Evolutionary conservation across 495 filamentous ascomycete species (phyloP).

Genomic region (Gamarada debralockiae): DNA sequence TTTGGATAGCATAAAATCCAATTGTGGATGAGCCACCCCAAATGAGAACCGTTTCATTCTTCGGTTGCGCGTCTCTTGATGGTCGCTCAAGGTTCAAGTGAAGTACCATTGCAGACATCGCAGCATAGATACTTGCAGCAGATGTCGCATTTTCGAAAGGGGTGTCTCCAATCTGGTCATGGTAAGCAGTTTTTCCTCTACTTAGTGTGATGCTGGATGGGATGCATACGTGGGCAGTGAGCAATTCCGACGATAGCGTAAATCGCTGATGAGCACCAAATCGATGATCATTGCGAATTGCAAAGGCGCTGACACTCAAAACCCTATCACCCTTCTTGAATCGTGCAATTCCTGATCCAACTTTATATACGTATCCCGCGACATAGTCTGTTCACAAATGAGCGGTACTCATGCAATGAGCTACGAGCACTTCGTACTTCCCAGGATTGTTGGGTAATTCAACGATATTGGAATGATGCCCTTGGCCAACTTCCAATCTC

Average conservation of each 20-base stretch:
- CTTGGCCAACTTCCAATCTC: slow-evolving; percentile 18
- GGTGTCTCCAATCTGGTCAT: slow-evolving; percentile 10
- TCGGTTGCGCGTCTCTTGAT: background rate
- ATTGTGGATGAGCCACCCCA: slow-evolving; percentile 18
- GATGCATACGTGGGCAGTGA: slow-evolving; percentile 9
- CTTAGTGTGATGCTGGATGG: background rate
- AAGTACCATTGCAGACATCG: slow-evolving; percentile 16
- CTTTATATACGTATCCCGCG: slow-evolving; percentile 10
- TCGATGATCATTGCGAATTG: slow-evolving; percentile 11
- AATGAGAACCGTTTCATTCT: slow-evolving; percentile 14
- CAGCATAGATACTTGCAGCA: slow-evolving; percentile 7
- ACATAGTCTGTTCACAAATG: too few relatives aligned
- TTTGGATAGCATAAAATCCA: slow-evolving; percentile 13
- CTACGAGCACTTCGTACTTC: too few relatives aligned
- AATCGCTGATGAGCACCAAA: slow-evolving; percentile 18
- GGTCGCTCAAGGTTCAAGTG: slow-evolving; percentile 15
- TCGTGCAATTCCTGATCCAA: slow-evolving; percentile 12
- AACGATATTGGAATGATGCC: slow-evolving; percentile 17
- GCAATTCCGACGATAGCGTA: background rate
- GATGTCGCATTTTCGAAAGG: slow-evolving; percentile 12
- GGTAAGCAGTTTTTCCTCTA: background rate
- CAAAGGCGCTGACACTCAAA: slow-evolving; percentile 7
- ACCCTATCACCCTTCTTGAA: slow-evolving; percentile 16
- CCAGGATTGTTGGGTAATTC: slow-evolving; percentile 17
- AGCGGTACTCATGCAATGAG: too few relatives aligned